Percentiles rank a stretch among this genome's conserved stretches.
phyloP scores from a whole-genome alignment of 2,329 filamentous ascomycete genomes.

The Epichloe glyceriae region DNA sequence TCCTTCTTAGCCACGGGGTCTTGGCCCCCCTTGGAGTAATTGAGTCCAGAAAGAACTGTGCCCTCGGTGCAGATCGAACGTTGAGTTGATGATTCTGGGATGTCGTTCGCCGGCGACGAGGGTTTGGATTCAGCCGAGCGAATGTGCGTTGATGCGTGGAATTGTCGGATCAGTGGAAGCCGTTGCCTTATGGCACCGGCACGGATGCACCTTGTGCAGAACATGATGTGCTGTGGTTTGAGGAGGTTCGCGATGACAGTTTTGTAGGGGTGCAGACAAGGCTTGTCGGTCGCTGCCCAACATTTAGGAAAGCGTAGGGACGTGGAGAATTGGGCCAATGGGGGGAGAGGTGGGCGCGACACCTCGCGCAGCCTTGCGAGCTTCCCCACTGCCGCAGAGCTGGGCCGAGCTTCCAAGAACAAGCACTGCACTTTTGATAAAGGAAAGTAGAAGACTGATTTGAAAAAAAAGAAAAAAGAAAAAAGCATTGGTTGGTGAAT shows the following conservation, averaged over 20 bases:
- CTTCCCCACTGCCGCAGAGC: background rate
- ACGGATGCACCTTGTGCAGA: slow-evolving; percentile 37
- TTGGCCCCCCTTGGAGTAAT: slow-evolving; percentile 59
- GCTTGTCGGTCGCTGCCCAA: slow-evolving; percentile 2
- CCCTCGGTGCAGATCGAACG: slow-evolving; percentile 50
- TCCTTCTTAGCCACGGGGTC: slow-evolving; percentile 66
- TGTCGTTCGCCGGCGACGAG: slow-evolving; percentile 20
- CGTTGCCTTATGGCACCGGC: slow-evolving; percentile 21
- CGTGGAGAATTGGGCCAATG: slow-evolving; percentile 4
- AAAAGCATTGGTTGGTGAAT: too few species aligned
- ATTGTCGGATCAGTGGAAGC: slow-evolving; percentile 21
- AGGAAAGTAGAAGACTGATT: too few species aligned
- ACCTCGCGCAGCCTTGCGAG: background rate
- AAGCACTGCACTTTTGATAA: too few species aligned
- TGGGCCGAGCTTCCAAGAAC: too few species aligned
- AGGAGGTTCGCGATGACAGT: background rate
- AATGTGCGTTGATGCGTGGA: slow-evolving; percentile 27
- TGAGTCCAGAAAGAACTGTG: slow-evolving; percentile 59
- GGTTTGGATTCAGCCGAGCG: slow-evolving; percentile 25
- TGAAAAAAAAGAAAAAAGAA: too few species aligned
- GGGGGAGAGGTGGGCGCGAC: background rate
- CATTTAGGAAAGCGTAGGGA: slow-evolving; percentile 3
- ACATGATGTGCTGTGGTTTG: slow-evolving; percentile 18
- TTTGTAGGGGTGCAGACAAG: background rate
- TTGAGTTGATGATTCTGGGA: slow-evolving; percentile 17